These are phyloP conservation scores for Lyophyllum decastes DNA, from an alignment of 768 basidiomycete genomes.

Conservation along the genomic window DNA sequence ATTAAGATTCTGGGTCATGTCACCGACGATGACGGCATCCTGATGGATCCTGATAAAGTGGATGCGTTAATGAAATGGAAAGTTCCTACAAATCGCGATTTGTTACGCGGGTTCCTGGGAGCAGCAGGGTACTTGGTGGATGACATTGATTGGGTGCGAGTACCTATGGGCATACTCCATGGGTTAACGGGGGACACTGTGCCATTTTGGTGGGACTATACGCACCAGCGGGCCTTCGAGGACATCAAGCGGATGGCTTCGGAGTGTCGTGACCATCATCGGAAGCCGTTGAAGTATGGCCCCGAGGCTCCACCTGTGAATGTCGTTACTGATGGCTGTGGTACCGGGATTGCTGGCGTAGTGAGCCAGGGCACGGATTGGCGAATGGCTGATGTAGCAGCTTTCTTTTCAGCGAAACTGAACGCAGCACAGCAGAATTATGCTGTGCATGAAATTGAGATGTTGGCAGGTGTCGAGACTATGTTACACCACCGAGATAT, in stretches of 20 bases:
- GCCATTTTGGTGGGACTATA: slow-evolving; percentile 12
- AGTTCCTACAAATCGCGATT: slow-evolving; percentile 20
- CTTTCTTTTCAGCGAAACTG: slow-evolving; percentile 1
- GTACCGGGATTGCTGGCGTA: not conserved
- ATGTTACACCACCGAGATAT: not conserved
- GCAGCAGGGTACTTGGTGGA: slow-evolving; percentile 31
- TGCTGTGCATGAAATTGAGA: not conserved
- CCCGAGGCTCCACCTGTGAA: not conserved
- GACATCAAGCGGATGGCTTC: slow-evolving; percentile 21
- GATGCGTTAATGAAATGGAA: slow-evolving; percentile 3
- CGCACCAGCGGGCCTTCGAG: slow-evolving; percentile 3
- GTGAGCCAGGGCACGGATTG: not conserved
- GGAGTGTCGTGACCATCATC: slow-evolving; percentile 9
- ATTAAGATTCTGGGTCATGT: slow-evolving; percentile 24
- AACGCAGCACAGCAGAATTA: slow-evolving; percentile 1
- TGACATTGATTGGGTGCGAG: slow-evolving; percentile 18
- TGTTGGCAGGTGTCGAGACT: not conserved
- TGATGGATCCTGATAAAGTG: not conserved
- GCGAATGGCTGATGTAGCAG: not conserved
- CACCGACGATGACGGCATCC: not conserved
- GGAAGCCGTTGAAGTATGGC: not conserved
- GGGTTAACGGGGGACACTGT: slow-evolving; percentile 4
- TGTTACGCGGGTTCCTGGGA: slow-evolving; percentile 30
- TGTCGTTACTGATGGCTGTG: not conserved
- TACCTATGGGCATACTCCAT: slow-evolving; percentile 27